Base-by-base conservation (phyloP, 148 eudicot genomes). In the Silene conica region DNA sequence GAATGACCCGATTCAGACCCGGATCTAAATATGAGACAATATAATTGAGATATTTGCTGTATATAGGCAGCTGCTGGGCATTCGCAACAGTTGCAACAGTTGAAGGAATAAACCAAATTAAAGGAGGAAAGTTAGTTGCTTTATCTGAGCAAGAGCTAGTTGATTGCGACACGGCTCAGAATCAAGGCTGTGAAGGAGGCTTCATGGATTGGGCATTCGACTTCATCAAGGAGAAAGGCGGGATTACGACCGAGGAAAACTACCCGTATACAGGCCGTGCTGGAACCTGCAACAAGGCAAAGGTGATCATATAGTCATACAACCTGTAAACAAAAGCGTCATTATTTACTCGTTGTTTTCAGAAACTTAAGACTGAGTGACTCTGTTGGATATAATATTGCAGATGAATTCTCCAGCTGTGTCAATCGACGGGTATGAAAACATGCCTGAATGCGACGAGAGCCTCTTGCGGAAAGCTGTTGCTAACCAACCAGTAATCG, bases 1-100 rank as follows among this genome's bases (percentile, higher is more conserved):
- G 41, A 41, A 15, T 56, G 31, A 2, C 57, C 23, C 12, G 23
- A 57, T 22, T 57, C 61, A 19, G 41, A 34, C 41, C 41, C 41
- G 4, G 41, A 34, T 34, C 41, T 38, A 38, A 38, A 6, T 38
- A 38, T 8, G 43, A 38, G 8, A 34, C 28, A 34, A 38, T 38
- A 38, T 38, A 38, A 38, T 38, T 5, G 43, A 5, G 43, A 38
- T 38, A 25, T 50, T 78, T 66, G 45, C 28, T 26, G 63, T 54
- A 28, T 54, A 66, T 80, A 93, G 98, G 98, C 25, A 93, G 98
- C 77, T 93, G 98, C 69, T 93, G 98, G 98, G 96, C 98, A 50
- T 93, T 93, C 76, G 87, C 98, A 12, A 74, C 94, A 0, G 86
- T 91, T 18, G 98, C 69, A 5, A 83, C 83, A 1, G 84, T 89